Conservation (phyloP, 2,329 filamentous ascomycete species). For the Penicillium rolfsii region DNA sequence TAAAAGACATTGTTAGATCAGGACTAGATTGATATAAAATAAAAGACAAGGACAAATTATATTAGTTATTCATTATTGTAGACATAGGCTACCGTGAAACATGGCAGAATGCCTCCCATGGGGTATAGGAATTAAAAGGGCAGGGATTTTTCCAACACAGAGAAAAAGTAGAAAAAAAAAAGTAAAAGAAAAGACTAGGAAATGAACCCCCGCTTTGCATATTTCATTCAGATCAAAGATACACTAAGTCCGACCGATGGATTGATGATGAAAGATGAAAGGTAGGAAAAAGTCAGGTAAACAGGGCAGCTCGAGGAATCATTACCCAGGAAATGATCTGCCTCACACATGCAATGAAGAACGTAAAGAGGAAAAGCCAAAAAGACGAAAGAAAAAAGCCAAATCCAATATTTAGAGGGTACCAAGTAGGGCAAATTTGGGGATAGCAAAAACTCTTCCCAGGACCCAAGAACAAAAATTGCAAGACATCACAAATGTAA, state of each 20-base stretch:
- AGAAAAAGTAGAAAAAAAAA: too few species aligned
- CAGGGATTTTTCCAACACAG: not conserved
- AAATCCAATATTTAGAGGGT: not conserved
- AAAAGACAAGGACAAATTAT: not conserved
- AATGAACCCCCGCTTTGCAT: not conserved
- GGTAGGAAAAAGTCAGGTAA: not conserved
- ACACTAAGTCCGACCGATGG: not conserved
- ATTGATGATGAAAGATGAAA: not conserved
- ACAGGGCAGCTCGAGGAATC: not conserved
- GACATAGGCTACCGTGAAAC: not conserved
- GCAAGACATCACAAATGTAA: not conserved
- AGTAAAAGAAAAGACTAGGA: not conserved
- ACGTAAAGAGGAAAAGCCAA: not conserved
- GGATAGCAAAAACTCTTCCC: not conserved
- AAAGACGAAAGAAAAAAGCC: not conserved
- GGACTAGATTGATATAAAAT: not conserved
- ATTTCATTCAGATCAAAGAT: not conserved
- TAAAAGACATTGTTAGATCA: not conserved
- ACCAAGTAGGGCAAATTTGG: not conserved
- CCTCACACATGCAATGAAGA: not conserved
- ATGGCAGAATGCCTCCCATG: not conserved
- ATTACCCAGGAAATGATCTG: not conserved
- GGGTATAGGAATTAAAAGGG: not conserved
- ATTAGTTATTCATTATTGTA: not conserved
- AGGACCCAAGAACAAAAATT: not conserved